Percentiles rank a stretch among this genome's conserved stretches.
Evolutionary conservation across 176 grass and related monocot species (phyloP).

Genomic region (Phoenix dactylifera): DNA sequence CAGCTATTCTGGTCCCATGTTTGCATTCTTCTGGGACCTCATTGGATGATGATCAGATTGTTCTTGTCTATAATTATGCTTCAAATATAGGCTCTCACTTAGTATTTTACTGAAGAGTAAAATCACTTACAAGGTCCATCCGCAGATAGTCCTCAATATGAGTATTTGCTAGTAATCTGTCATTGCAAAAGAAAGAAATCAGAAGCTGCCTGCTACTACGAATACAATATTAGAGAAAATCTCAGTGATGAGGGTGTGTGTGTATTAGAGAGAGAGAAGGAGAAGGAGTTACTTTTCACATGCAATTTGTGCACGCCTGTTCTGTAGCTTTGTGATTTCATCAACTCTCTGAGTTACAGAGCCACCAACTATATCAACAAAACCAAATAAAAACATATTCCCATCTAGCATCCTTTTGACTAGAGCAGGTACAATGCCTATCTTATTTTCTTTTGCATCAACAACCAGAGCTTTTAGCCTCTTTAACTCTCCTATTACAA

Average conservation of each 20-base stretch:
- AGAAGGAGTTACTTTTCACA: conserved; percentile 44
- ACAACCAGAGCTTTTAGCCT: conserved; percentile 50
- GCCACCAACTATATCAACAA: conserved; percentile 57
- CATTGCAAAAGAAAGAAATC: conserved; percentile 16
- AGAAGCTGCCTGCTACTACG: background rate
- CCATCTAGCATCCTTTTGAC: conserved; percentile 77
- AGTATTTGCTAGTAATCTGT: conserved; percentile 49
- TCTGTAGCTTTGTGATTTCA: conserved; percentile 49
- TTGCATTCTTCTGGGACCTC: too few species aligned
- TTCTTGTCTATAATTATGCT: too few species aligned
- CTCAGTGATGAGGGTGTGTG: too few species aligned
- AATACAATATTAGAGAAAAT: conserved; percentile 3
- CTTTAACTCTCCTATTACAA: conserved; percentile 53
- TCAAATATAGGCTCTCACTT: too few species aligned
- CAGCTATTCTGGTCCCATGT: too few species aligned
- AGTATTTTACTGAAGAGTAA: background rate
- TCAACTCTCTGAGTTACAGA: conserved; percentile 35
- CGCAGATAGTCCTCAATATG: too few species aligned
- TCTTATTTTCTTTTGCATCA: conserved; percentile 46
- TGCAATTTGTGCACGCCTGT: conserved; percentile 45
- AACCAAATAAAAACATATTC: conserved; percentile 62
- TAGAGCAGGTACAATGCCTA: conserved; percentile 33
- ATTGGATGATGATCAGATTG: too few species aligned
- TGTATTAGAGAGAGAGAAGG: too few species aligned
- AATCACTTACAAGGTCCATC: background rate